Evolutionary conservation across 176 grass and related monocot species (phyloP), one percentile per base, ranked within the genome.

Genomic region (Carex littledalei): DNA sequence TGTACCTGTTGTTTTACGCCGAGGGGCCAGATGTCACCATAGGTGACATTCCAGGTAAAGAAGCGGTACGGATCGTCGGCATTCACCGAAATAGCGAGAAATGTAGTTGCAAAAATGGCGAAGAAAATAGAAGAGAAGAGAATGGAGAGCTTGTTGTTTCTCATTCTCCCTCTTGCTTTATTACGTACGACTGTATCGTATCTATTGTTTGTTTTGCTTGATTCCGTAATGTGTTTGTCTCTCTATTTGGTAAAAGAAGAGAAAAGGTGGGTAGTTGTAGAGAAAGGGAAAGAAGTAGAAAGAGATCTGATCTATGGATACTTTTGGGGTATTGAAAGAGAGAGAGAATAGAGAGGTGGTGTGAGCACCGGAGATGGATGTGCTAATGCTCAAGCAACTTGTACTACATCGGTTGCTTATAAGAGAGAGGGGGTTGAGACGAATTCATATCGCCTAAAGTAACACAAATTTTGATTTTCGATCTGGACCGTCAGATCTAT

Each of bases 21-120:
- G 64, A 94, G 90, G 45, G 94, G 92, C 87, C 84, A 91, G 85
- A 97, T 94, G 86, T 94, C 78, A 69, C 92, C 94, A 37, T 92
- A 92, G 56, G 89, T 94, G 11, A 94, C 89, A 22, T 86, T 92
- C 94, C 94, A 97, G 41, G 94, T 94, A 88, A 94, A 92, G 87
- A 97, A 97, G 74, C 94, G 87, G 90, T 97, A 97, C 6, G 94
- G 94, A 69, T 94, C 87, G 18, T 90, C 94, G 59, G 90, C 92
- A 35, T 67, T 83, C 45, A 73, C 92, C 13, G 85, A 87, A 6
- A 90, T 20, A 10, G 79, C 5, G 16, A 83, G 43, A 26, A 86
- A 81, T 68, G 80, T 17, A 6, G 79, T 64, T 16, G 37, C 58
- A 35, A 63, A 21, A 81, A 81, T 39, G 35, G 15, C 24, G 47